Evolutionary conservation across 176 grass and related monocot species (phyloP).

Genomic region (Dactylis glomerata): DNA sequence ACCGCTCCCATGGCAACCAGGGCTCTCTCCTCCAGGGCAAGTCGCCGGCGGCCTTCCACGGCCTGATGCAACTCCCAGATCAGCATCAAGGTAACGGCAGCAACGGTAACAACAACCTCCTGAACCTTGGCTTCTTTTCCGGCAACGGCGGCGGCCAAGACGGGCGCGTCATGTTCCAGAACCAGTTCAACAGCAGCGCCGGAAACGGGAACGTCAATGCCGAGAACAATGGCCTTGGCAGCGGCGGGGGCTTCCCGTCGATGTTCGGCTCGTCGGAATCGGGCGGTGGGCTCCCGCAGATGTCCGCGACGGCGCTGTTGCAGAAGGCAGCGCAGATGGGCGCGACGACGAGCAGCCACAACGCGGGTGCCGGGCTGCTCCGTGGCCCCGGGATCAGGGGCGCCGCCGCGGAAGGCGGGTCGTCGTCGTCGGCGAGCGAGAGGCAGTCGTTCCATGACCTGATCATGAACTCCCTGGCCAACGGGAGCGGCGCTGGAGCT

Average conservation of each 20-base stretch:
- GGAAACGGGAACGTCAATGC: background rate
- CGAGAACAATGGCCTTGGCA: background rate
- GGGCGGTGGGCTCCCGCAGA: constrained; percentile 34
- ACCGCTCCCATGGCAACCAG: constrained; percentile 31
- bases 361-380: constrained; percentile 35
- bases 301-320: constrained; percentile 88
- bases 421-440: constrained; percentile 27
- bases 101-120: constrained; percentile 28
- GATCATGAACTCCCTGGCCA: constrained; percentile 70
- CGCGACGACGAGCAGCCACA: constrained; percentile 44
- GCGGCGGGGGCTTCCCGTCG: constrained; percentile 20
- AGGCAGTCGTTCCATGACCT: constrained; percentile 63
- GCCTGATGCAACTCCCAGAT: constrained; percentile 67
- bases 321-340: constrained; percentile 93
- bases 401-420: constrained; percentile 14
- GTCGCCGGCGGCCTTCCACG: constrained; percentile 53
- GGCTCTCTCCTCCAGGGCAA: constrained; percentile 68
- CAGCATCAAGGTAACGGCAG: constrained; percentile 41
- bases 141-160: constrained; percentile 41
- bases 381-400: constrained; percentile 37
- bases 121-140: constrained; percentile 67
- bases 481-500: background rate
- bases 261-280: constrained; percentile 31
- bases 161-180: constrained; percentile 40
- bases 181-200: constrained; percentile 34